Conservation (phyloP, 345 rosid species). For the Gossypium mustelinum region DNA sequence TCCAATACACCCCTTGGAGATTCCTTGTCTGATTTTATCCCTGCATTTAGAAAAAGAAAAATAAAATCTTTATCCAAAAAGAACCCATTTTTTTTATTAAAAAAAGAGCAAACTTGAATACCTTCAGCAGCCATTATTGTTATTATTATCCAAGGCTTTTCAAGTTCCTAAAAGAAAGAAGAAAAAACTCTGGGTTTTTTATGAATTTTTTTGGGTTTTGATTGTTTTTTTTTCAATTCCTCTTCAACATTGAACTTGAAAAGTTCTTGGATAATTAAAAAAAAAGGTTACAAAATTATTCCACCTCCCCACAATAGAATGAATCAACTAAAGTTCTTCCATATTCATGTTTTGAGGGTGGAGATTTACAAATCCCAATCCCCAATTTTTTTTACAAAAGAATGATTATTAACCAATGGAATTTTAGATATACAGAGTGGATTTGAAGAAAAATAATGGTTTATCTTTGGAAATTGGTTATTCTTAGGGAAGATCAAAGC, state of each 20-base stretch:
- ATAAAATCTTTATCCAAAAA: not conserved
- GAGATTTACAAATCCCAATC: not conserved
- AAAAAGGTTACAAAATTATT: not conserved
- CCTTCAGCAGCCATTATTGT: conserved; percentile 26
- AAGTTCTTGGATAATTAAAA: not conserved
- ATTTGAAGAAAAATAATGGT: conserved; percentile 15
- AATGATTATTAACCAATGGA: not conserved
- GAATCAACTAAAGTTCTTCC: not conserved
- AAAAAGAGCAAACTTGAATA: not conserved
- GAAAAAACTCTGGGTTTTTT: not conserved
- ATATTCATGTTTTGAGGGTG: not conserved
- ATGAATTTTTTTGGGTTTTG: not conserved
- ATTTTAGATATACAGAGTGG: not conserved
- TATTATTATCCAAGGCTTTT: conserved; percentile 13
- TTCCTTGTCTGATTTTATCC: conserved; percentile 4
- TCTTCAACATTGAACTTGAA: conserved; percentile 7
- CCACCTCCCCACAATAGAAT: not conserved
- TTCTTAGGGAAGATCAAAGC: conserved; percentile 26
- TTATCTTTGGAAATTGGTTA: conserved; percentile 34
- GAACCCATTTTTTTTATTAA: not conserved
- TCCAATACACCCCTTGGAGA: conserved; percentile 59
- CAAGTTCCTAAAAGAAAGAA: not conserved
- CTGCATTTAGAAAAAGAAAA: conserved; percentile 3
- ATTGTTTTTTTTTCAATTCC: not conserved
- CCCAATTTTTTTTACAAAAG: not conserved